Base-by-base conservation (phyloP, 768 basidiomycete species). In the Agrocybe pediades region DNA sequence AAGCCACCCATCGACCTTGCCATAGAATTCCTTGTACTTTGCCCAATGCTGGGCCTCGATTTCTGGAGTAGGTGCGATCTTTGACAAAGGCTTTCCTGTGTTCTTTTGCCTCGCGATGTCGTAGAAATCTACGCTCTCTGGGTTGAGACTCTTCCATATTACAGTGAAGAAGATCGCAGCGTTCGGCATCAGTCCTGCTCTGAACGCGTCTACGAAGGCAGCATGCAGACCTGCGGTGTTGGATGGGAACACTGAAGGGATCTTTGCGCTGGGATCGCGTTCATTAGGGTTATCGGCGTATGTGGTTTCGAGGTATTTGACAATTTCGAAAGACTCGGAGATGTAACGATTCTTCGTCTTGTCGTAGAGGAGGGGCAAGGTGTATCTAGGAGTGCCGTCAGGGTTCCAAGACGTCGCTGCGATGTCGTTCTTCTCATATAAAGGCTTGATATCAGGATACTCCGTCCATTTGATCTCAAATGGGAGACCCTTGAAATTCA, bases 391-490 rank as follows among this genome's bases (percentile, higher is more conserved):
- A 20, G 20, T 54, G 2, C 75, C 74, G 36, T 72, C 65, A 1
- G 56, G 41, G 11, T 64, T 64, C n/a, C 49, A 63, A n/a, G 33
- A 46, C 6, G 69, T 67, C 9, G 75, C 69, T 1, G 58, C 45
- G 0, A 73, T 69, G 15, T 72, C 71, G 40, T 73, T 57, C 44
- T 66, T 64, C 46, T 63, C 67, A 64, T 61, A 63, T 36, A 64
- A 55, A 0, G 53, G 40, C 41, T 54, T 73, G 51, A 85, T 76
- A 47, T 83, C 79, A 3, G 79, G 77, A 54, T 68, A 79, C 53
- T 82, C 81, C 43, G 81, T 64, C 79, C 80, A 82, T 47, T 69
- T 69, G 1, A 79, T 81, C 55, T 66, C 70, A 64, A 74, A 77
- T 0, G 73, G 55, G n/a, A 74, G 52, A 2, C 59, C 61, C 46